These are phyloP conservation scores for Yamagishiella unicocca DNA, from an alignment of 139 green algal genomes.

Conservation along the genomic window DNA sequence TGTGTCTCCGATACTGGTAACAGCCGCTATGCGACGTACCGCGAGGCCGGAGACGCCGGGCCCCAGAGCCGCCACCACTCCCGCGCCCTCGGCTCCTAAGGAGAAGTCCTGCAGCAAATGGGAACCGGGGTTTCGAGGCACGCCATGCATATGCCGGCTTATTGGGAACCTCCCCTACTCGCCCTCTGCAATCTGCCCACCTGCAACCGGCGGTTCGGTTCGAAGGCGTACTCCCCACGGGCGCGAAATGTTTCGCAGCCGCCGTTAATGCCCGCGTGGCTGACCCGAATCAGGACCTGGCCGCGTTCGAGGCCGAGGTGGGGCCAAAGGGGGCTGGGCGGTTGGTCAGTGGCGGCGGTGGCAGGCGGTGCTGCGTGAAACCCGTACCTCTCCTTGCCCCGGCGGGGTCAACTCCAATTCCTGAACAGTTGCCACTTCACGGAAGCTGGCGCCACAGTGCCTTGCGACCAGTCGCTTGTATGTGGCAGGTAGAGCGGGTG, in stretches of 20 bases:
- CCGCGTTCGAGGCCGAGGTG: no score
- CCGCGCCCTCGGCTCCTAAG: slow-evolving; percentile 75
- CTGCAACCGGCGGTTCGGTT: slow-evolving; percentile 43
- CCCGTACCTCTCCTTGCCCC: slow-evolving; percentile 52
- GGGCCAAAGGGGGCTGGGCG: no score
- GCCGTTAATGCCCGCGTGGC: slow-evolving; percentile 76
- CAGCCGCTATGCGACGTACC: no score
- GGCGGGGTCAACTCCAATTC: slow-evolving; percentile 43
- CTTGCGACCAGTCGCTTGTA: slow-evolving; percentile 65
- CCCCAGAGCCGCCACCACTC: slow-evolving; percentile 66
- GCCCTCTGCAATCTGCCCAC: neutral
- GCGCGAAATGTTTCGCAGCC: slow-evolving; percentile 82
- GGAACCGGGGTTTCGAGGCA: no score
- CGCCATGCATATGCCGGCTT: no score
- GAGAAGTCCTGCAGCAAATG: slow-evolving; percentile 47
- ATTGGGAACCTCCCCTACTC: no score
- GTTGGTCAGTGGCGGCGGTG: no score
- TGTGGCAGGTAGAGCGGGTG: slow-evolving; percentile 34
- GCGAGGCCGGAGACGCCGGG: slow-evolving; percentile 19
- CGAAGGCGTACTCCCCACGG: slow-evolving; percentile 64
- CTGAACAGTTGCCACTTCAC: slow-evolving; percentile 57
- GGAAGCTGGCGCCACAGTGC: slow-evolving; percentile 58
- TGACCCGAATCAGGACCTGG: slow-evolving; percentile 71
- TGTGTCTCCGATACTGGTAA: no score
- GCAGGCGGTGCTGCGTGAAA: neutral